Conservation (phyloP, 2,329 filamentous ascomycete species). For the Didymellaceae sp. region DNA sequence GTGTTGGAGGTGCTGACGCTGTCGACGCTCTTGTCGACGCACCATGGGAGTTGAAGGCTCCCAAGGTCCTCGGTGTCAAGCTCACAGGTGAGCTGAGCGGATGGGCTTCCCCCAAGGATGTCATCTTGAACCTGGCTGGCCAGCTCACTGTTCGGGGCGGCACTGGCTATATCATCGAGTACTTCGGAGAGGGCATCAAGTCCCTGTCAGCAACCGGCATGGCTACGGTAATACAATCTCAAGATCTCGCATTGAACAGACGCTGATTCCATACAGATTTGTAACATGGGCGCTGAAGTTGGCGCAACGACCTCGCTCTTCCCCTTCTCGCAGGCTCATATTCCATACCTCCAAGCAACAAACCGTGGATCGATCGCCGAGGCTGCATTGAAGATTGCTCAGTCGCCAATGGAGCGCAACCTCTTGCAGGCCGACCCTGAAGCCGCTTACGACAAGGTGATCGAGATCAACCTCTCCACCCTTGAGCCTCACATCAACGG, state of each 20-base stretch:
- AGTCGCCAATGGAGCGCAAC: conserved; percentile 64
- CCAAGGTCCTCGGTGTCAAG: conserved; percentile 84
- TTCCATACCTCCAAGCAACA: conserved; percentile 86
- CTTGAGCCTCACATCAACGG: conserved; percentile 98
- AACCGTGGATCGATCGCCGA: conserved; percentile 74
- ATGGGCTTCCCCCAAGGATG: conserved; percentile 94
- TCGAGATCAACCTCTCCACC: conserved; percentile 86
- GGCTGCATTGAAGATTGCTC: conserved; percentile 68
- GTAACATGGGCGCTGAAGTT: conserved; percentile 68
- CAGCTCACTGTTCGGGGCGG: conserved; percentile 91
- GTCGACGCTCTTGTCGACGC: conserved; percentile 96
- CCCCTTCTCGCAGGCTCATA: conserved; percentile 84
- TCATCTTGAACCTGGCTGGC: conserved; percentile 89
- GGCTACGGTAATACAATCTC: conserved; percentile 66
- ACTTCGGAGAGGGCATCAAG: conserved; percentile 87
- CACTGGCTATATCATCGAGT: conserved; percentile 94
- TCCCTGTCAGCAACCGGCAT: conserved; percentile 91
- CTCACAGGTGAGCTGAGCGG: conserved; percentile 83
- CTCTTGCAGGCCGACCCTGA: conserved; percentile 78
- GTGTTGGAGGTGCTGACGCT: conserved; percentile 84
- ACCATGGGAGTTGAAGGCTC: conserved; percentile 97
- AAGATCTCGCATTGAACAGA: background rate
- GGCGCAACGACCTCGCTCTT: conserved; percentile 96
- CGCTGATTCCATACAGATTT: conserved; percentile 40
- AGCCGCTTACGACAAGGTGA: conserved; percentile 87